Percentiles rank a stretch among this genome's conserved stretches.
Conservation (phyloP, 2,329 filamentous ascomycete species). For the Aspergillus sp. region DNA sequence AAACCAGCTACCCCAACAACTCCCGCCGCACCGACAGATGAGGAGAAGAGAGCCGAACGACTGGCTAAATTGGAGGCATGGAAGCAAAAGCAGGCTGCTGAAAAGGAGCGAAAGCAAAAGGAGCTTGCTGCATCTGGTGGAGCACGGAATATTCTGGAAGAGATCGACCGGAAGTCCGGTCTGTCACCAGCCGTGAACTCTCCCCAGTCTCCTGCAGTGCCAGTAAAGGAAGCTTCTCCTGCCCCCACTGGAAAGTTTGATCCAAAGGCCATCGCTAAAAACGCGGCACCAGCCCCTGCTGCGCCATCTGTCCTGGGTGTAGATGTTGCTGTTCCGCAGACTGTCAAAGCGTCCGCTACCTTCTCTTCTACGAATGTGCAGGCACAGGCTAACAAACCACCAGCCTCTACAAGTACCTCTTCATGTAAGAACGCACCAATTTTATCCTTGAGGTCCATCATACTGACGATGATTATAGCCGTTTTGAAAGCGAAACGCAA, state of each 20-base stretch:
- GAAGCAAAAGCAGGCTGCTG: slow-evolving; percentile 81
- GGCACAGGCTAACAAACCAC: slow-evolving; percentile 40
- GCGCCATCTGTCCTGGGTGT: slow-evolving; percentile 52
- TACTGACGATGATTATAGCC: slow-evolving; percentile 30
- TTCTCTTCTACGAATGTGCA: slow-evolving; percentile 35
- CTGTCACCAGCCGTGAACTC: slow-evolving; percentile 50
- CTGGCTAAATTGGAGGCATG: slow-evolving; percentile 80
- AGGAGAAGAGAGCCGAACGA: slow-evolving; percentile 73
- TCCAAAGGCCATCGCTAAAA: slow-evolving; percentile 80
- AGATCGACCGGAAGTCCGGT: slow-evolving; percentile 67
- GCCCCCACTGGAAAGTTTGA: slow-evolving; percentile 76
- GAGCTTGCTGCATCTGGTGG: slow-evolving; percentile 59
- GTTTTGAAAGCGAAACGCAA: slow-evolving; percentile 65
- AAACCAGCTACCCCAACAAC: slow-evolving; percentile 44
- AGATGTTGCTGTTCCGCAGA: slow-evolving; percentile 49
- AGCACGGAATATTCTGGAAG: slow-evolving; percentile 63
- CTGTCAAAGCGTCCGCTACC: slow-evolving; percentile 42
- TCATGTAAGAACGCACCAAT: slow-evolving; percentile 29
- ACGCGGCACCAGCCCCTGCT: slow-evolving; percentile 58
- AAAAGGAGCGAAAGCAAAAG: slow-evolving; percentile 67
- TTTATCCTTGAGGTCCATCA: neutral
- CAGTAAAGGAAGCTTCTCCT: slow-evolving; percentile 46
- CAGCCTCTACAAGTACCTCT: slow-evolving; percentile 36
- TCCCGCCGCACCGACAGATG: slow-evolving; percentile 56
- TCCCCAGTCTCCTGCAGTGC: slow-evolving; percentile 47